Evolutionary conservation across 331 rosid genomes (phyloP).

Genomic region (Rhamnella rubrinervis): DNA sequence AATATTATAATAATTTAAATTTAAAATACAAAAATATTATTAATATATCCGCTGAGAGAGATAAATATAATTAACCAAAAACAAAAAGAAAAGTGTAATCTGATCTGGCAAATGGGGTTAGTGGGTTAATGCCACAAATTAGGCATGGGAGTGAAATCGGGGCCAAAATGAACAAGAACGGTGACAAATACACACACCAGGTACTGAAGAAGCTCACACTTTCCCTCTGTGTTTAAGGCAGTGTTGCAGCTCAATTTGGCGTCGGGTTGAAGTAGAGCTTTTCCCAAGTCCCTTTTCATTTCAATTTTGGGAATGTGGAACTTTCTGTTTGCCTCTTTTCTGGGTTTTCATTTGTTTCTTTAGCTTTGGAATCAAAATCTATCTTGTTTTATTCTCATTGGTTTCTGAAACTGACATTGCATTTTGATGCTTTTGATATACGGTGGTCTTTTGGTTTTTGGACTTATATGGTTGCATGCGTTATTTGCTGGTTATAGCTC

Average conservation of each 20-base stretch:
- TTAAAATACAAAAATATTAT: too few relatives aligned
- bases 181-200: not conserved
- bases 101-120: too few relatives aligned
- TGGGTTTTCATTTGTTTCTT: conserved; percentile 4
- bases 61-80: too few relatives aligned
- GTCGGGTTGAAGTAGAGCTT: conserved; percentile 10
- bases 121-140: too few relatives aligned
- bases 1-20: too few relatives aligned
- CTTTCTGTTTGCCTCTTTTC: conserved; percentile 1
- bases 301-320: conserved; percentile 10
- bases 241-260: conserved; percentile 3
- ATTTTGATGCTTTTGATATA: conserved; percentile 12
- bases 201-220: not conserved
- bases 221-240: conserved; percentile 8
- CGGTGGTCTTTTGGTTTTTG: conserved; percentile 31
- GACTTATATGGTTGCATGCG: conserved; percentile 36
- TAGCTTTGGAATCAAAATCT: not conserved
- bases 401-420: conserved; percentile 21
- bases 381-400: conserved; percentile 7
- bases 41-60: too few relatives aligned
- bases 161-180: not conserved
- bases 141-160: too few relatives aligned
- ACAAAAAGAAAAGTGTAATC: too few relatives aligned
- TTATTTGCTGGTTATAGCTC: conserved; percentile 21
- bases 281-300: conserved; percentile 22